These are phyloP conservation scores for Phytophthora sp. DNA, from an alignment of 352 stramenopile genomes.

Conservation along the genomic window DNA sequence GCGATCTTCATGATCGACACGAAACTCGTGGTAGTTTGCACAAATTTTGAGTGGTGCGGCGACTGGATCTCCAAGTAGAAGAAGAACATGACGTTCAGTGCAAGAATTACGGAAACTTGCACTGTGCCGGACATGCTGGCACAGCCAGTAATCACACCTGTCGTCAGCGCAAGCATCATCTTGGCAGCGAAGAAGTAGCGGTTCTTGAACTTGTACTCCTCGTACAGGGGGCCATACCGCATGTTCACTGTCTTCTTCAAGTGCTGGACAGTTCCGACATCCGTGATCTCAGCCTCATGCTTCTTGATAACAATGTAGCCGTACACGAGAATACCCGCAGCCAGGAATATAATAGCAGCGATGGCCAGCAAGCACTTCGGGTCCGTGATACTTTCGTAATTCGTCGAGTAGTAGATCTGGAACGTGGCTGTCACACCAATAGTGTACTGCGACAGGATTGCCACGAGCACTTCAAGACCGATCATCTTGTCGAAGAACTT, in stretches of 20 bases:
- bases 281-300: constrained; percentile 75
- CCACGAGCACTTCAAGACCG: constrained; percentile 69
- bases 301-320: constrained; percentile 74
- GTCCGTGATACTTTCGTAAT: constrained; percentile 58
- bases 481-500: constrained; percentile 91
- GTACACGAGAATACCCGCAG: constrained; percentile 80
- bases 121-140: constrained; percentile 54
- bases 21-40: constrained; percentile 76
- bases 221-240: constrained; percentile 83
- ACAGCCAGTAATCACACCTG: constrained; percentile 64
- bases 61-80: constrained; percentile 76
- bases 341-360: constrained; percentile 65
- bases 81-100: constrained; percentile 69
- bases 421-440: constrained; percentile 85
- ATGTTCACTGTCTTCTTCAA: constrained; percentile 85
- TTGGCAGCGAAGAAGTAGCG: constrained; percentile 87
- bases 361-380: constrained; percentile 73
- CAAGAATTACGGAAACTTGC: constrained; percentile 65
- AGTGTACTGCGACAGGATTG: constrained; percentile 86
- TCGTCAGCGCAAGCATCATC: constrained; percentile 74
- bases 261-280: constrained; percentile 80
- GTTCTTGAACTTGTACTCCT: constrained; percentile 90
- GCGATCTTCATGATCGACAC: constrained; percentile 83
- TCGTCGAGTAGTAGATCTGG: constrained; percentile 83
- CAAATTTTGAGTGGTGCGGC: constrained; percentile 72